Evolutionary conservation across 1,284 basidiomycete genomes (phyloP), one percentile per base, ranked within the genome.

Genomic region (Ganoderma leucocontextum): DNA sequence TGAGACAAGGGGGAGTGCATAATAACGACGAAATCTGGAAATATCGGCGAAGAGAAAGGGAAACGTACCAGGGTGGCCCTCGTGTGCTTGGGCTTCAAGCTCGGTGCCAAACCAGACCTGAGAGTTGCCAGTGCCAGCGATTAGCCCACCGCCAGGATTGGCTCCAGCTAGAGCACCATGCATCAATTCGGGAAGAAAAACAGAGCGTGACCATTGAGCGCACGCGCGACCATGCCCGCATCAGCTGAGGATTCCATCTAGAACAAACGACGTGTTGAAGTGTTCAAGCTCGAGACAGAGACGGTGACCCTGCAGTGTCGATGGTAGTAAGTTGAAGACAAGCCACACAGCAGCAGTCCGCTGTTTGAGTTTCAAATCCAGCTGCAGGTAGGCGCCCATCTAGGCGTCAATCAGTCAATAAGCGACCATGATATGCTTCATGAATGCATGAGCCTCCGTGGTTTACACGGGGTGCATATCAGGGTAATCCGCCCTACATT

Each of bases 131-230:
- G 29, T 29, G 29, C 29, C 29, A 29, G 29, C 2, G 47, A 22
- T 49, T n/a, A 8, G 47, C 47, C 9, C 22, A 49, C n/a, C 4
- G 19, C 22, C 12, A 9, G n/a, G 47, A 49, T 49, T 49, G 47
- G 47, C 47, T 22, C 22, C 47, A 22, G n/a, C 47, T 49, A 49
- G 19, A 19, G 44, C 22, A 7, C 7, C 44, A 47, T 47, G 44
- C 44, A 22, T 49, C 47, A 49, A 49, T 9, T 49, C 47, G 47
- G 22, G 47, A 49, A 25, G 47, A 25, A 22, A 13, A 66, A 47
- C 39, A 6, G 41, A 63, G 57, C 41, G 65, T 64, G 70, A 67
- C 63, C 67, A 22, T 22, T 53, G 63, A 41, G 55, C 63, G 62
- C 55, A 62, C 41, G 35, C 19, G 52, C 47, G 53, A 19, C 47